Evolutionary conservation across 169 alveolate species (phyloP).

Genomic region (Babesia bovis): DNA sequence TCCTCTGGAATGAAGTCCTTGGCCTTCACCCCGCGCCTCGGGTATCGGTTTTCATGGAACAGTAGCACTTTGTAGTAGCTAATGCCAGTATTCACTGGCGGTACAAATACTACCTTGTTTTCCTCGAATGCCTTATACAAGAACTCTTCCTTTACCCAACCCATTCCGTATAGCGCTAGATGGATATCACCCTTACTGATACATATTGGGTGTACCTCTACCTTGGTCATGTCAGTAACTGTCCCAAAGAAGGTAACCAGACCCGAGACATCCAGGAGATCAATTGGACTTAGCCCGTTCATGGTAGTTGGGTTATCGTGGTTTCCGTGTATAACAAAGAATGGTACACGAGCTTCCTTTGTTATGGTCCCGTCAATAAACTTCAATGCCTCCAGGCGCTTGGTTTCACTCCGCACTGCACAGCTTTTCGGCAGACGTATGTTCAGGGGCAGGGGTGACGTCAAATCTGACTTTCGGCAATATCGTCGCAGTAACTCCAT

Average conservation of each 20-base stretch:
- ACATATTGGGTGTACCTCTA: slow-evolving; percentile 87
- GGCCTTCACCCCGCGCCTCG: slow-evolving; percentile 38
- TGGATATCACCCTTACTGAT: slow-evolving; percentile 85
- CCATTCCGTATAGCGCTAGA: slow-evolving; percentile 94
- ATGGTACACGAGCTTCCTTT: slow-evolving; percentile 27
- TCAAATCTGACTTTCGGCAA: slow-evolving; percentile 68
- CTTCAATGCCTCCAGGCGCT: background rate
- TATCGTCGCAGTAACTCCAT: slow-evolving; percentile 71
- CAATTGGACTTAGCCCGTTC: slow-evolving; percentile 62
- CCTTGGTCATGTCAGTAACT: slow-evolving; percentile 78
- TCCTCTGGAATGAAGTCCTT: slow-evolving; percentile 40
- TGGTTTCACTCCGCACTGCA: slow-evolving; percentile 1
- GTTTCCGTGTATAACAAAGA: slow-evolving; percentile 67
- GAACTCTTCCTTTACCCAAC: slow-evolving; percentile 93
- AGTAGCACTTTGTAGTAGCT: slow-evolving; percentile 89
- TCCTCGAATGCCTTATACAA: slow-evolving; percentile 86
- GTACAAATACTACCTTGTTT: slow-evolving; percentile 82
- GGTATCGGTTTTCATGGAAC: slow-evolving; percentile 91
- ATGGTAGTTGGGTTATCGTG: slow-evolving; percentile 63
- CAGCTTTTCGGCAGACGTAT: slow-evolving; percentile 4
- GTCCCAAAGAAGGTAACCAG: slow-evolving; percentile 91
- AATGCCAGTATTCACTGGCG: slow-evolving; percentile 75
- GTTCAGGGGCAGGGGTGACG: background rate
- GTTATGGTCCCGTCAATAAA: background rate
- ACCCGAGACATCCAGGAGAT: slow-evolving; percentile 64